Conservation (phyloP, 257 asterid species). For the Solanum peruvianum region DNA sequence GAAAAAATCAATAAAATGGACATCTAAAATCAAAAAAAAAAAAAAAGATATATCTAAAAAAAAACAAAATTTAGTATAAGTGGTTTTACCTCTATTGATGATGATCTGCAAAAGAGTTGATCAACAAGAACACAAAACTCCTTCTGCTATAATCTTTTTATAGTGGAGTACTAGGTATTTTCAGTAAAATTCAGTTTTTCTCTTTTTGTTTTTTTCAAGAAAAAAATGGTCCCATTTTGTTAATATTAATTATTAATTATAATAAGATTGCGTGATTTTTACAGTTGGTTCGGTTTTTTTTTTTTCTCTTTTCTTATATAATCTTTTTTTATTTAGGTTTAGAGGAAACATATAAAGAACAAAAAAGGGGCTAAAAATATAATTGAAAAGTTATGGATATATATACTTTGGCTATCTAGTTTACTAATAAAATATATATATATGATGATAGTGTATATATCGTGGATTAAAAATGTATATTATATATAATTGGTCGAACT, state of each 20-base stretch:
- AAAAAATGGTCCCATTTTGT: neutral
- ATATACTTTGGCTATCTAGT: too few relatives aligned
- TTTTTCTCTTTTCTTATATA: neutral
- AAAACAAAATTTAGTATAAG: neutral
- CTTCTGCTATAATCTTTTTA: neutral
- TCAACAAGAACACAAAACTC: neutral
- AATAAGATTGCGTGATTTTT: neutral
- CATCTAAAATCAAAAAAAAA: neutral
- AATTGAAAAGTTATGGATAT: too few relatives aligned
- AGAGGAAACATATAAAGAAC: neutral
- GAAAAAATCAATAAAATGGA: slow-evolving; percentile 8
- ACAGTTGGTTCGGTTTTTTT: neutral
- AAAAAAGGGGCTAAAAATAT: too few relatives aligned
- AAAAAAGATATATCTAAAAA: neutral
- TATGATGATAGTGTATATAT: too few relatives aligned
- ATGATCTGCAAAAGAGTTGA: neutral
- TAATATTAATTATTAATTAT: neutral
- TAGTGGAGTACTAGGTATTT: neutral
- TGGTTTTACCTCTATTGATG: neutral
- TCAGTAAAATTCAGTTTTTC: neutral
- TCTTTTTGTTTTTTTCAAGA: neutral
- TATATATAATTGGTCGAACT: too few relatives aligned
- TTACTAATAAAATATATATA: too few relatives aligned
- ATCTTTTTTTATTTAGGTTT: neutral
- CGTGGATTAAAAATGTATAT: too few relatives aligned